These are phyloP conservation scores for Dryas integrifolia DNA, from an alignment of 331 rosid genomes.

Conservation along the genomic window DNA sequence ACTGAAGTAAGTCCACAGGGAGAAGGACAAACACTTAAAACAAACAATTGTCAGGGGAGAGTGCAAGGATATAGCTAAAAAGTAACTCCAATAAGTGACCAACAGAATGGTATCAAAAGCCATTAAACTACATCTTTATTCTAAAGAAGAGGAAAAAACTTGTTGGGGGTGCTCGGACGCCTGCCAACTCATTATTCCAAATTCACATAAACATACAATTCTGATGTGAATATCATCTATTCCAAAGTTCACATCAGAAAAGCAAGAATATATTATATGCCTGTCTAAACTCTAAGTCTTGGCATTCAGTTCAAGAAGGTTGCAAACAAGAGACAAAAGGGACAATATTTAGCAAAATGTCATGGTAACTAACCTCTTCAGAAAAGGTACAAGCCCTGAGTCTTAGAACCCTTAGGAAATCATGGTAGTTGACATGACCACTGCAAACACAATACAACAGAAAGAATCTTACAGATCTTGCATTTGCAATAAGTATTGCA, in stretches of 20 bases:
- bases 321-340: background rate
- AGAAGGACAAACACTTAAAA: background rate
- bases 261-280: background rate
- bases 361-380: slow-evolving; percentile 61
- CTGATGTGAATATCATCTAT: background rate
- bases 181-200: background rate
- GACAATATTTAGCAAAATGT: background rate
- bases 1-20: background rate
- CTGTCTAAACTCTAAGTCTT: background rate
- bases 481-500: background rate
- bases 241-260: slow-evolving; percentile 1
- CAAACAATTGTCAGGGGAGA: background rate
- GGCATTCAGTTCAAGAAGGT: background rate
- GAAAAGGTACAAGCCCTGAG: slow-evolving; percentile 61
- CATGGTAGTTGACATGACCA: slow-evolving; percentile 65
- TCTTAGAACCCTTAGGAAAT: slow-evolving; percentile 66
- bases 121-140: background rate
- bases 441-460: slow-evolving; percentile 46
- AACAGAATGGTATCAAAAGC: background rate
- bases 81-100: background rate
- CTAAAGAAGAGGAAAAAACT: background rate
- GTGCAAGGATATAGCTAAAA: background rate
- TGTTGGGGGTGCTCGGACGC: background rate
- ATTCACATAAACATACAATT: background rate
- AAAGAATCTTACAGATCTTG: background rate